A percentile compares a stretch with the other conserved stretches of the same genome.
Evolutionary conservation across 2,329 filamentous ascomycete species (phyloP).

Genomic region (Hymenoscyphus fructigenus): DNA sequence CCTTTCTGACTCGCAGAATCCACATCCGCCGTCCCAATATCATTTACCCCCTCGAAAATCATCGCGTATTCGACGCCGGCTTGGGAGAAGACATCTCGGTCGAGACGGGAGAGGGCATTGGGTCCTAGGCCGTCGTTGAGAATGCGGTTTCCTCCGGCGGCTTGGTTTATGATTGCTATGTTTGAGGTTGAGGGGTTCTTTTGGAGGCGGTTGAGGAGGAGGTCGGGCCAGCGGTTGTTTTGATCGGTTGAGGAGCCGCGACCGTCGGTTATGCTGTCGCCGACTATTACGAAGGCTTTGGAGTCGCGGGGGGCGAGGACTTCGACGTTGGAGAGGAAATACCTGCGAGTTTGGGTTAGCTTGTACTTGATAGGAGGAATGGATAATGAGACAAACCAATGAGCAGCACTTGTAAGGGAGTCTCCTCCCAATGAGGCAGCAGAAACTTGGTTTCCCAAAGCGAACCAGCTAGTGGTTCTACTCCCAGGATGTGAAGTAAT

Average conservation of each 20-base stretch:
- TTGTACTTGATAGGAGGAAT: neutral
- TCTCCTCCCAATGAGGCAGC: conserved; percentile 46
- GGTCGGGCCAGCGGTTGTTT: conserved; percentile 62
- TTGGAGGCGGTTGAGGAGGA: conserved; percentile 53
- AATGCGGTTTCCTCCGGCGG: conserved; percentile 67
- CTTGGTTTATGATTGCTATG: conserved; percentile 62
- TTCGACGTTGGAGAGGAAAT: conserved; percentile 61
- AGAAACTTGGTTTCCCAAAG: conserved; percentile 55
- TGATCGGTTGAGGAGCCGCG: conserved; percentile 59
- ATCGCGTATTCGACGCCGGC: conserved; percentile 59
- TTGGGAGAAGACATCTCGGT: conserved; percentile 62
- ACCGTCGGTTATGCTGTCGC: conserved; percentile 68
- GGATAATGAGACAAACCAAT: conserved; percentile 38
- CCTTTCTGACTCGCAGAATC: conserved; percentile 47
- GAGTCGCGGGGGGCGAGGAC: conserved; percentile 48
- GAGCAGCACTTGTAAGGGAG: conserved; percentile 34
- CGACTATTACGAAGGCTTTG: conserved; percentile 53
- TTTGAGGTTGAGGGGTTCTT: conserved; percentile 44
- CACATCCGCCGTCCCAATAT: conserved; percentile 56
- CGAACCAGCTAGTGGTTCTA: conserved; percentile 60
- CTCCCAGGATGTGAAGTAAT: conserved; percentile 67
- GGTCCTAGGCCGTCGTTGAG: conserved; percentile 62
- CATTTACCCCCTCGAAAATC: conserved; percentile 69
- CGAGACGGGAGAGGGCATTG: conserved; percentile 57
- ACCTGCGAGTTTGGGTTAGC: conserved; percentile 42